Evolutionary conservation across 73 alveolate genomes (phyloP), one percentile per base, ranked within the genome.

Genomic region (Paramecium sonneborni): DNA sequence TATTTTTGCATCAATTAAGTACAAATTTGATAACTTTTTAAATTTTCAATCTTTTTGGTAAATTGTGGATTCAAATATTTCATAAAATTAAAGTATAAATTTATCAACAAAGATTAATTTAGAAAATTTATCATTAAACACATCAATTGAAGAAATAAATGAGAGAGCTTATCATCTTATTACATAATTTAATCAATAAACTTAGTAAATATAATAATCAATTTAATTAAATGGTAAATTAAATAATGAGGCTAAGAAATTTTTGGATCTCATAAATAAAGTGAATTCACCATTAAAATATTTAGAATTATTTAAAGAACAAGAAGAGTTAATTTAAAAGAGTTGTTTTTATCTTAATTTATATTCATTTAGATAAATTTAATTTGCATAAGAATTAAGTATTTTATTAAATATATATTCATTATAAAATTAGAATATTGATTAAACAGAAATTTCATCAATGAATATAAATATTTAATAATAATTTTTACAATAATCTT

Each of bases 331-430:
- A 15, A 18, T 37, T 43, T 46, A 79, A 46, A 79, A 79, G 7
- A 28, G 28, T 15, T 43, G 35, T 79, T 15, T 3, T 44, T 23
- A 38, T 30, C 34, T 37, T 41, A 79, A 41, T 20, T 14, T 21
- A 18, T 79, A 79, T 46, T 43, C 76, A 38, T 79, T 37, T 41
- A 79, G 90, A 79, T 30, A 79, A 46, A 2, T 79, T 0, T 43
- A 79, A 79, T 79, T 79, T 79, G 21, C 37, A 11, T 79, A 79
- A 34, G 90, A 79, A 20, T 46, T 79, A 23, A 46, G 48, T 23
- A 44, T 79, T 11, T 20, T 79, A 10, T 30, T 79, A 12, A 34
- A 74, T 11, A 37, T 74, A 11, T 74, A 74, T 74, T 26, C 30
- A 5, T 12, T 37, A 74, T 14, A 74, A 35, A 0, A 39, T 11